These are phyloP conservation scores for Sindora glabra DNA, from an alignment of 306 rosid genomes.

Conservation along the genomic window DNA sequence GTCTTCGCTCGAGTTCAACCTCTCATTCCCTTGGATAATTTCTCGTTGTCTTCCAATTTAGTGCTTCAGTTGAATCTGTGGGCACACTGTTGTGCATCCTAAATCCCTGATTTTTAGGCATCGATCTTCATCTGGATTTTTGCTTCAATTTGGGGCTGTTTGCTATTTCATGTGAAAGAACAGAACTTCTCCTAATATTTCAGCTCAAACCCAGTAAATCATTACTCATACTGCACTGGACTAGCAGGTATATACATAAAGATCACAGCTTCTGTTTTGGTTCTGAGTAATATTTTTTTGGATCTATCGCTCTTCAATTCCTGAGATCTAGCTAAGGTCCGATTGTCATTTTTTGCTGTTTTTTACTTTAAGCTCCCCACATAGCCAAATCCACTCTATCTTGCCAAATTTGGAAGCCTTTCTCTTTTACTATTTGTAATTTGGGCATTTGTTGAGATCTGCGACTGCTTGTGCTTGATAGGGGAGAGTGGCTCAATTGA, in stretches of 20 bases:
- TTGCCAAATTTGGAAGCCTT: not conserved
- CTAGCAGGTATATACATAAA: not conserved
- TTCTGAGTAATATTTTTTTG: not conserved
- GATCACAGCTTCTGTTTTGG: too few relatives aligned
- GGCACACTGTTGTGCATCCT: not conserved
- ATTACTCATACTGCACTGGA: not conserved
- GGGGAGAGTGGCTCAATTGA: not conserved
- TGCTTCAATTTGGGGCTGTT: constrained; percentile 15
- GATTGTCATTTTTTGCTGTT: not conserved
- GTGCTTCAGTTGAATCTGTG: not conserved
- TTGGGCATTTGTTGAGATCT: not conserved
- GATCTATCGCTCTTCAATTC: not conserved
- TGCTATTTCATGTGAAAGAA: constrained; percentile 3
- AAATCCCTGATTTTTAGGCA: not conserved
- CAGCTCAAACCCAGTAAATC: constrained; percentile 31
- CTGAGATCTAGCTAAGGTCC: constrained; percentile 17
- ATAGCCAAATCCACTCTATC: not conserved
- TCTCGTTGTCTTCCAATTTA: not conserved
- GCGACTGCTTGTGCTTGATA: not conserved
- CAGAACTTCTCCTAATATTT: not conserved
- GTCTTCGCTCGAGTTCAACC: not conserved
- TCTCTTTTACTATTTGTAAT: not conserved
- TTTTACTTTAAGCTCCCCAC: not conserved
- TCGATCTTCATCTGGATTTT: not conserved
- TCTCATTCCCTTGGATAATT: not conserved